Base-by-base conservation (phyloP, 2,329 filamentous ascomycete genomes). In the Fusarium xylarioides region DNA sequence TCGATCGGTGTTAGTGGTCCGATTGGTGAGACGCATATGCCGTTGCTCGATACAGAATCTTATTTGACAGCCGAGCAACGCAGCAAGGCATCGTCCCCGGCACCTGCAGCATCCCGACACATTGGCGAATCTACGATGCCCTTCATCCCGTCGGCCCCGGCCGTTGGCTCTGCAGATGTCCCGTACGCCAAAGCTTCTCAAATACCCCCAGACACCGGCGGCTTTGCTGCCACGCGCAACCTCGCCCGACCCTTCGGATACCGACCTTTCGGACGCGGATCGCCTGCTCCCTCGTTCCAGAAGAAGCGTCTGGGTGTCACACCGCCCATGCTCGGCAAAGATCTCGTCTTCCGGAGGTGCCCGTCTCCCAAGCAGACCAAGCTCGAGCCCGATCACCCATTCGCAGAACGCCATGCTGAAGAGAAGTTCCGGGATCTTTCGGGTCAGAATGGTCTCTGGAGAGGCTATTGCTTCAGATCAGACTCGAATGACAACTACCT, bases 321-420 rank as follows among this genome's bases (percentile, higher is more conserved):
- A 68, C 95, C 95, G 44, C 95, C 95, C 15, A 97, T 98, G 95
- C 89, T 97, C 16, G 95, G 95, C 63, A 84, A 86, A 64, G 93
- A 97, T 74, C 88, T 98, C 61, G 85, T 87, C 32, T 97, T 98
- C 80, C 93, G 94, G 38, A 89, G 89, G 79, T 97, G 94, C 79
- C 87, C 88, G 15, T 97, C 95, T 32, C 95, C 95, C 11, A 92
- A 95, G 80, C 89, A 91, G 61, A 97, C 95, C 21, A 91, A 94
- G 77, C 92, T 97, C 77, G 94, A 97, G 79, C 91, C 93, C 2
- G 91, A 93, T 63, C 92, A 94, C 78, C 88, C 84, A 74, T 90
- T 87, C 82, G 82, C 86, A 80, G 82, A 84, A 52, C 80, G 83
- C 69, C 82, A 85, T 58, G 74, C 80, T 34, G 85, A 87, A 78